A percentile compares a stretch with the other conserved stretches of the same genome.
phyloP scores from a whole-genome alignment of 1,284 basidiomycete genomes.

The Sanguinoderma infundibulare region DNA sequence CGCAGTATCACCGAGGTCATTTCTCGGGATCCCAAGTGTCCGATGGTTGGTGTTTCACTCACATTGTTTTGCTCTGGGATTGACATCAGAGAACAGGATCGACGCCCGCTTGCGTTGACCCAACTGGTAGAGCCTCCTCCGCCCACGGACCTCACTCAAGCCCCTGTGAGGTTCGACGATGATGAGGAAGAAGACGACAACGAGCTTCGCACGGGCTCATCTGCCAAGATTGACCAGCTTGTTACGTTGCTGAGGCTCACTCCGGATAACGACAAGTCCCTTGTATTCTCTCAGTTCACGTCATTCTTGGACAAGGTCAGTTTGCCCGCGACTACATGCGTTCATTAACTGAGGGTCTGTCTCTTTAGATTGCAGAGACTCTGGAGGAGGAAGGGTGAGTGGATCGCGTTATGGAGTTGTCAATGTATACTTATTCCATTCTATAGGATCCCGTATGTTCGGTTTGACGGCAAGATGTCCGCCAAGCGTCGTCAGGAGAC shows the following conservation, averaged over 20 bases:
- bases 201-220: slow-evolving; percentile 56
- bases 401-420: neutral
- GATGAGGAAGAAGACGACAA: slow-evolving; percentile 47
- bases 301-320: slow-evolving; percentile 79
- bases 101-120: slow-evolving; percentile 59
- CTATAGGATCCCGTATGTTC: slow-evolving; percentile 74
- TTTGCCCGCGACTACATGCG: neutral
- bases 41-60: slow-evolving; percentile 58
- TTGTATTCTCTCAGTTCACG: slow-evolving; percentile 89
- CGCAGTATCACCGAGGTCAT: slow-evolving; percentile 71
- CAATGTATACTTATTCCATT: slow-evolving; percentile 1
- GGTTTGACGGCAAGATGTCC: slow-evolving; percentile 85
- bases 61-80: neutral
- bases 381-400: slow-evolving; percentile 67
- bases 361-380: slow-evolving; percentile 65
- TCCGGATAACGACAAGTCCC: slow-evolving; percentile 72
- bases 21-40: slow-evolving; percentile 71
- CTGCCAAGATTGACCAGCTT: slow-evolving; percentile 85
- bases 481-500: slow-evolving; percentile 79
- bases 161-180: slow-evolving; percentile 43
- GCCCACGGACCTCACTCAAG: slow-evolving; percentile 69
- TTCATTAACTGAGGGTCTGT: neutral
- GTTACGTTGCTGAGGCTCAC: slow-evolving; percentile 73
- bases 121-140: slow-evolving; percentile 75
- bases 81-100: slow-evolving; percentile 55